A percentile compares a stretch with the other conserved stretches of the same genome.
Evolutionary conservation across 371 early-diverging fungal species (phyloP).

Genomic region (Blyttiomyces sp.): DNA sequence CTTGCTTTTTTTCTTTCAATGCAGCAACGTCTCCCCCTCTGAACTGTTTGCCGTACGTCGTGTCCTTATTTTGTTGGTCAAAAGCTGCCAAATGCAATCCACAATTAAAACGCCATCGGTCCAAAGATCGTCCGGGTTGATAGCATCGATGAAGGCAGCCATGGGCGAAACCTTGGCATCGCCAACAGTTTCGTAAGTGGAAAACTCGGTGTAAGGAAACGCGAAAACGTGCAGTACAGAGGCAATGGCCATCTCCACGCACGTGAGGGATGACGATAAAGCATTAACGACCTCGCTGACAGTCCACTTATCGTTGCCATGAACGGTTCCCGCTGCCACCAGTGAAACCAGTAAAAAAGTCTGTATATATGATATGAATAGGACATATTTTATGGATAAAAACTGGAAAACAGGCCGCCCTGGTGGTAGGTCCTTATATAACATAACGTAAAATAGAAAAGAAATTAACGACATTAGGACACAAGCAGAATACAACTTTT

Average conservation of each 20-base stretch:
- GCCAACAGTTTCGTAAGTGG: conserved; percentile 1
- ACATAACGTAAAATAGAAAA: conserved; percentile 4
- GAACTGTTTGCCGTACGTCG: too few relatives aligned
- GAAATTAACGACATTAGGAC: too few relatives aligned
- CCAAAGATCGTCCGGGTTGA: conserved; percentile 24
- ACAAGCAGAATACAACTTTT: background rate
- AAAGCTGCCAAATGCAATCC: too few relatives aligned
- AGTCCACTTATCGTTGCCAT: conserved; percentile 43
- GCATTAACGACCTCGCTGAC: conserved; percentile 53
- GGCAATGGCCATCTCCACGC: conserved; percentile 67
- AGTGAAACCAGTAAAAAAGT: conserved; percentile 75
- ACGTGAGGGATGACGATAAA: conserved; percentile 55
- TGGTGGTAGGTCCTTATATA: conserved; percentile 7
- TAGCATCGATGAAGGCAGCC: conserved; percentile 13
- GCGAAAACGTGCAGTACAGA: conserved; percentile 57
- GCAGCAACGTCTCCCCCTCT: too few relatives aligned
- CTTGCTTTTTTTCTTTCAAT: too few relatives aligned
- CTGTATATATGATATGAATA: conserved; percentile 93
- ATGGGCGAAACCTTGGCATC: background rate
- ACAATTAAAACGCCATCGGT: conserved; percentile 10
- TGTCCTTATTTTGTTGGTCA: too few relatives aligned
- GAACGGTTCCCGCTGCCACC: conserved; percentile 10
- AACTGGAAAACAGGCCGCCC: conserved; percentile 85
- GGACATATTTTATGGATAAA: conserved; percentile 85
- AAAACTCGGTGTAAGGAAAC: conserved; percentile 36